These are phyloP conservation scores for Paragyromitra xinjiangensis DNA, from an alignment of 495 filamentous ascomycete species.

Conservation along the genomic window DNA sequence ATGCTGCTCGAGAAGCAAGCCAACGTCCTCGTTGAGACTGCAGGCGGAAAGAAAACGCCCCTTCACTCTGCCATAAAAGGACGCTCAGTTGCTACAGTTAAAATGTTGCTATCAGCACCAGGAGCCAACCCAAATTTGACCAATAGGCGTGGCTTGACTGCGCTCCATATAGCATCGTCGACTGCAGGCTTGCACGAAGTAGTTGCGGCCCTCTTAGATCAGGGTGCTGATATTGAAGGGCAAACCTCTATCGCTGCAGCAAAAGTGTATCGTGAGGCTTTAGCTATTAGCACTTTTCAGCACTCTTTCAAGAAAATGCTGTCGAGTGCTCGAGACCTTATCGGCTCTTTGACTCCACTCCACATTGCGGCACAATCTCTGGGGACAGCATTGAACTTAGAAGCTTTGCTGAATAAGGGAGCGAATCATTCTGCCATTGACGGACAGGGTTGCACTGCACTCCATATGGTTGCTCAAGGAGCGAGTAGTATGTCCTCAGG, in stretches of 20 bases:
- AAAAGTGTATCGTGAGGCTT: constrained; percentile 8
- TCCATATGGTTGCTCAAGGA: constrained; percentile 14
- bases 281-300: background rate
- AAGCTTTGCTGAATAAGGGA: background rate
- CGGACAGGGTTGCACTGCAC: constrained; percentile 11
- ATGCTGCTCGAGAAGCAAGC: constrained; percentile 17
- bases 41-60: background rate
- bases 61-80: constrained; percentile 19
- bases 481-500: background rate
- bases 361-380: background rate
- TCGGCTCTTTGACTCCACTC: constrained; percentile 4
- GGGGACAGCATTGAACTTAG: background rate
- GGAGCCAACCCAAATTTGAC: background rate
- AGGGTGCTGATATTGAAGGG: constrained; percentile 9
- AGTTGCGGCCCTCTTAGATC: background rate
- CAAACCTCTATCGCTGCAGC: background rate
- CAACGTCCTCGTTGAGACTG: background rate
- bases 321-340: constrained; percentile 1
- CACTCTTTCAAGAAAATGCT: background rate
- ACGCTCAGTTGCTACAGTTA: constrained; percentile 14
- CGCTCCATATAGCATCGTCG: constrained; percentile 9
- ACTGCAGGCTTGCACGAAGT: constrained; percentile 14
- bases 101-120: constrained; percentile 1
- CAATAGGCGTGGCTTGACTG: constrained; percentile 7
- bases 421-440: constrained; percentile 13